These are phyloP conservation scores for Asterella californica DNA, from an alignment of 225 moss, liverwort and hornwort genomes.

Conservation along the genomic window DNA sequence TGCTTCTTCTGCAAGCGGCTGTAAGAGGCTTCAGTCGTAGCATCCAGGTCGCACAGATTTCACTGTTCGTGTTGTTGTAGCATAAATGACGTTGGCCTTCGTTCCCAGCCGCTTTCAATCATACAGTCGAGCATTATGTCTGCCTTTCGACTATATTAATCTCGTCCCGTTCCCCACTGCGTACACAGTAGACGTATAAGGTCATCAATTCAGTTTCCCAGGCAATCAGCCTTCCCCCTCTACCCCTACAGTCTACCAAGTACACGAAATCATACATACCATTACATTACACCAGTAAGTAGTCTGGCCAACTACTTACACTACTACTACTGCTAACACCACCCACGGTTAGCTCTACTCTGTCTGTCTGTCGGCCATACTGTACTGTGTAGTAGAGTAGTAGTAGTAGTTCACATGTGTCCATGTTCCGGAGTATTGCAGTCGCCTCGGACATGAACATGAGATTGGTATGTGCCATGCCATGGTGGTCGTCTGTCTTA, in stretches of 20 bases:
- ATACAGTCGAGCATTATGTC: slow-evolving; percentile 8
- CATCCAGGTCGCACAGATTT: slow-evolving; percentile 7
- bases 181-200: not conserved
- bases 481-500: not conserved
- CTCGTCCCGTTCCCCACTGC: not conserved
- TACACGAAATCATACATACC: not conserved
- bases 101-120: slow-evolving; percentile 19
- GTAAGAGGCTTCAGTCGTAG: slow-evolving; percentile 11
- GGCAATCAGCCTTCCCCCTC: not conserved
- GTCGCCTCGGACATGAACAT: not conserved
- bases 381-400: too few species aligned
- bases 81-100: slow-evolving; percentile 16
- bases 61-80: slow-evolving; percentile 10
- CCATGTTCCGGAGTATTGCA: not conserved
- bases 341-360: too few species aligned
- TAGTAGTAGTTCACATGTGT: not conserved
- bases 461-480: too few species aligned
- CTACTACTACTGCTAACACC: too few species aligned
- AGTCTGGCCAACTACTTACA: not conserved
- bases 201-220: not conserved
- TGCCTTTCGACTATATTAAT: not conserved
- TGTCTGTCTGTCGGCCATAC: too few species aligned
- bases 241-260: not conserved
- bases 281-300: not conserved
- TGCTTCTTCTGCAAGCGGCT: slow-evolving; percentile 7